Percentiles rank a stretch among this genome's conserved stretches.
These are phyloP conservation scores for Euphorbia tirucalli DNA, from an alignment of 345 rosid genomes.

Conservation along the genomic window DNA sequence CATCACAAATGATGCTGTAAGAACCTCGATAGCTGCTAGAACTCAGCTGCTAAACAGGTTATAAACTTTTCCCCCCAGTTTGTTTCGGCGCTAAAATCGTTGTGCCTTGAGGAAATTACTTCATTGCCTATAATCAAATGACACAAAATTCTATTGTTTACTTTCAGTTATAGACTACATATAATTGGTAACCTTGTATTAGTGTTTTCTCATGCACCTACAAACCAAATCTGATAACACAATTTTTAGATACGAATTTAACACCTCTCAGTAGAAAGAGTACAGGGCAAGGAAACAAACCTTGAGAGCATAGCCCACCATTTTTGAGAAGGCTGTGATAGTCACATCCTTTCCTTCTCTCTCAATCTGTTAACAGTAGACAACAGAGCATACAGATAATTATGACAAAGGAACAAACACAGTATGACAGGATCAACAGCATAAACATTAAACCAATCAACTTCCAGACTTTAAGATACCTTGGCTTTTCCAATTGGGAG, in stretches of 20 bases:
- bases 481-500: constrained; percentile 96
- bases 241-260: not conserved
- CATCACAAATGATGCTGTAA: not conserved
- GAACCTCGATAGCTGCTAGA: not conserved
- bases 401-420: not conserved
- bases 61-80: not conserved
- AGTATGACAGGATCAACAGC: not conserved
- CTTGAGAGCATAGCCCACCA: constrained; percentile 85
- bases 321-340: constrained; percentile 71
- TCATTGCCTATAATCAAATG: not conserved
- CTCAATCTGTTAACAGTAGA: constrained; percentile 57
- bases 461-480: constrained; percentile 36
- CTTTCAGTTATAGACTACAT: not conserved
- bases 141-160: not conserved
- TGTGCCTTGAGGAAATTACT: not conserved
- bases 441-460: constrained; percentile 13
- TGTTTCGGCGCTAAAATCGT: not conserved
- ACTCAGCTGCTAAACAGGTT: not conserved
- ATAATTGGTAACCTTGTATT: not conserved
- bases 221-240: not conserved
- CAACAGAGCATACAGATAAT: constrained; percentile 2
- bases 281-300: constrained; percentile 35
- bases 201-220: not conserved
- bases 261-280: not conserved
- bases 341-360: constrained; percentile 93